These are phyloP conservation scores for Whalleya microplaca DNA, from an alignment of 2,329 filamentous ascomycete genomes.

Conservation along the genomic window DNA sequence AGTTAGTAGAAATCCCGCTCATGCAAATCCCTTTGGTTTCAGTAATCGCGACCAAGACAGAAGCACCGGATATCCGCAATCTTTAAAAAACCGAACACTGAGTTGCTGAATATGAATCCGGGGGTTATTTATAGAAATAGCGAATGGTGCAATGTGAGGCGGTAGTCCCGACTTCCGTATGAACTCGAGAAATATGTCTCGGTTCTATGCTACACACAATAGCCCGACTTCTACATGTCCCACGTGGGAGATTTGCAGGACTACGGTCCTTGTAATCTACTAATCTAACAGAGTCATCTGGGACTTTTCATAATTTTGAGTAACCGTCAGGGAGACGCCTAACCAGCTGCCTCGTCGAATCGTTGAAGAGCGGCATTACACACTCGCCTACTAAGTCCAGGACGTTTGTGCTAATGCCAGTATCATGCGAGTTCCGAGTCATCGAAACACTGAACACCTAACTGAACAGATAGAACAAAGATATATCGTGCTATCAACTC, in stretches of 20 bases:
- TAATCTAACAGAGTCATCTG: neutral
- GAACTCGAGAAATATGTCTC: neutral
- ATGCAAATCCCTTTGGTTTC: too few species aligned
- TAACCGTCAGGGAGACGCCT: neutral
- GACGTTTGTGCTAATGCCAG: too few species aligned
- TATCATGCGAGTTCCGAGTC: too few species aligned
- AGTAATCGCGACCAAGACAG: neutral
- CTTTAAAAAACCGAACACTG: neutral
- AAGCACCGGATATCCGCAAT: neutral
- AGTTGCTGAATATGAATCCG: neutral
- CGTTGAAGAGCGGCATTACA: neutral
- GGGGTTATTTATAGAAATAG: neutral
- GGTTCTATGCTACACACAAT: neutral
- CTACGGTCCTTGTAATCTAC: neutral
- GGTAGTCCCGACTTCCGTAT: neutral
- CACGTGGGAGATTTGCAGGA: neutral
- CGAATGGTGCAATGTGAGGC: neutral
- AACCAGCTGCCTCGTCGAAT: neutral
- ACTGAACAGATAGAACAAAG: too few species aligned
- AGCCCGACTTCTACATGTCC: neutral
- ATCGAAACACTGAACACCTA: too few species aligned
- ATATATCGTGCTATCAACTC: too few species aligned
- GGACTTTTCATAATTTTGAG: neutral
- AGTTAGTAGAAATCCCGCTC: too few species aligned
- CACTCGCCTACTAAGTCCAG: neutral